These are phyloP conservation scores for Elsinoe perseae DNA, from an alignment of 2,329 filamentous ascomycete genomes.

Conservation along the genomic window DNA sequence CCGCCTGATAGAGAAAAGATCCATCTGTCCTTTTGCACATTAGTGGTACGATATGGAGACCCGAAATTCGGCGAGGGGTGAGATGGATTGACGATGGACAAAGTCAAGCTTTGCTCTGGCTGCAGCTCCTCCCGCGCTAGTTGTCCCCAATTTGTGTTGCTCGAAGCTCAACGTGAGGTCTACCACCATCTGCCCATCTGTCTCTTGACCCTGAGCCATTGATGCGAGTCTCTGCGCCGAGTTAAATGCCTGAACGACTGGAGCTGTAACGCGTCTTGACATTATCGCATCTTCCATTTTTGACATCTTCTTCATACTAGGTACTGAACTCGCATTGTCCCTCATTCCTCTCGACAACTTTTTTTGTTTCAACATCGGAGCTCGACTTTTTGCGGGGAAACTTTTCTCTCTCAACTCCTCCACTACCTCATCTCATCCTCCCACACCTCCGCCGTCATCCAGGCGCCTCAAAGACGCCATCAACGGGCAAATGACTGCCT, in stretches of 20 bases:
- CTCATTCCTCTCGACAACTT: not conserved
- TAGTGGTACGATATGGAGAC: not conserved
- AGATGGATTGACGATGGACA: not conserved
- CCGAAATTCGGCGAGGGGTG: slow-evolving; percentile 4
- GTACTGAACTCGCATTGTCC: not conserved
- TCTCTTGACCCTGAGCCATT: not conserved
- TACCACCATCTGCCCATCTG: not conserved
- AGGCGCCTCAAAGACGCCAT: slow-evolving; percentile 5
- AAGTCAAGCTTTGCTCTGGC: not conserved
- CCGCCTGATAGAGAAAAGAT: not conserved
- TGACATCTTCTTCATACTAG: not conserved
- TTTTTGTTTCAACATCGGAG: slow-evolving; percentile 12
- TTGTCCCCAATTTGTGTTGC: slow-evolving; percentile 6
- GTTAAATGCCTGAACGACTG: not conserved
- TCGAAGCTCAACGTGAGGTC: not conserved
- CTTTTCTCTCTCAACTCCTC: slow-evolving; percentile 5
- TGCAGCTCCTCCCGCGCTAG: slow-evolving; percentile 4
- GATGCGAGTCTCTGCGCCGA: not conserved
- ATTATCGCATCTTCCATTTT: not conserved
- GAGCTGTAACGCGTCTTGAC: not conserved
- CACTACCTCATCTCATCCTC: slow-evolving; percentile 2
- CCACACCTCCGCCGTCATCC: not conserved
- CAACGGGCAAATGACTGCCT: slow-evolving; percentile 9
- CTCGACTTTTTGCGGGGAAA: slow-evolving; percentile 16
- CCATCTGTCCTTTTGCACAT: not conserved